Evolutionary conservation across 176 grass and related monocot species (phyloP).

Genomic region (Sorghum bicolor): Sorghum_bicolor_NCBIv3 NC_012870.2:73148001-73148500

Average conservation of each 20-base stretch:
- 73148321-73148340: too few species aligned
- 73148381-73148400: too few species aligned
- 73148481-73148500: slow-evolving; percentile 27
- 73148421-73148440: too few species aligned
- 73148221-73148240: slow-evolving; percentile 25
- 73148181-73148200: slow-evolving; percentile 14
- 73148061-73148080: slow-evolving; percentile 4
- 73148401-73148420: too few species aligned
- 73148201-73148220: slow-evolving; percentile 34
- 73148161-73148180: slow-evolving; percentile 25
- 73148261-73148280: too few species aligned
- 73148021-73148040: background rate
- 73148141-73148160: slow-evolving; percentile 24
- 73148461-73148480: slow-evolving; percentile 14
- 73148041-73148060: background rate
- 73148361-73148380: too few species aligned
- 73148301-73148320: too few species aligned
- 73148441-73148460: too few species aligned
- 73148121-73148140: slow-evolving; percentile 19
- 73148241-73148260: too few species aligned
- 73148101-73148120: background rate
- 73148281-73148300: too few species aligned
- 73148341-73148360: too few species aligned
- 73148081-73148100: slow-evolving; percentile 22
- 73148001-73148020: slow-evolving; percentile 8